A percentile compares a stretch with the other conserved stretches of the same genome.
Evolutionary conservation across 1,284 basidiomycete genomes (phyloP).

Genomic region (Papiliotrema terrestris): DNA sequence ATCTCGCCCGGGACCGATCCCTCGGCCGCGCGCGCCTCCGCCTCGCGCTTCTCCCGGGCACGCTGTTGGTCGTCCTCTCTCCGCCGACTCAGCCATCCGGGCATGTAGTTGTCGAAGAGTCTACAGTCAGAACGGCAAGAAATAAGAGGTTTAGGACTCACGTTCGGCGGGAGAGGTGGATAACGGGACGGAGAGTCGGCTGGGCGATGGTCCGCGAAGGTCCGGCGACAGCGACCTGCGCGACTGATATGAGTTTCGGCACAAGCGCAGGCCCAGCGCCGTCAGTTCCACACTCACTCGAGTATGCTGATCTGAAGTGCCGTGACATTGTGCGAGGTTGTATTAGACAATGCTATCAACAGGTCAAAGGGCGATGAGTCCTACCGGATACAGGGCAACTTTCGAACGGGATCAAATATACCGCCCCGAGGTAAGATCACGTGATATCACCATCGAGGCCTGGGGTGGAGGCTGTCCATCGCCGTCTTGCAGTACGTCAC

Average conservation of each 20-base stretch:
- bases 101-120: not conserved
- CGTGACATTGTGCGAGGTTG: not conserved
- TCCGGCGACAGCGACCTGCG: constrained; percentile 1
- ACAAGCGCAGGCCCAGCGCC: not conserved
- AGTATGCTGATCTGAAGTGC: not conserved
- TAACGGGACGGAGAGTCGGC: not conserved
- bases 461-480: no score
- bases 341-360: not conserved
- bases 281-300: not conserved
- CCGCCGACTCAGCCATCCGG: not conserved
- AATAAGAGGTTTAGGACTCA: not conserved
- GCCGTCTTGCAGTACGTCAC: no score
- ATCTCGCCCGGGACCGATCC: not conserved
- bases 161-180: constrained; percentile 2
- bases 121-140: not conserved
- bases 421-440: no score
- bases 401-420: constrained; percentile 2
- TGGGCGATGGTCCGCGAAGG: not conserved
- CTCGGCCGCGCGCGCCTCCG: not conserved
- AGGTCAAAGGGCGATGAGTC: not conserved
- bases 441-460: not conserved
- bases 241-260: not conserved
- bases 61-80: not conserved
- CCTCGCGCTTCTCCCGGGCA: not conserved
- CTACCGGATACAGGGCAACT: not conserved